A percentile compares a stretch with the other conserved stretches of the same genome.
phyloP scores from a whole-genome alignment of 2,329 filamentous ascomycete genomes.

The Drechslera avenae region DNA sequence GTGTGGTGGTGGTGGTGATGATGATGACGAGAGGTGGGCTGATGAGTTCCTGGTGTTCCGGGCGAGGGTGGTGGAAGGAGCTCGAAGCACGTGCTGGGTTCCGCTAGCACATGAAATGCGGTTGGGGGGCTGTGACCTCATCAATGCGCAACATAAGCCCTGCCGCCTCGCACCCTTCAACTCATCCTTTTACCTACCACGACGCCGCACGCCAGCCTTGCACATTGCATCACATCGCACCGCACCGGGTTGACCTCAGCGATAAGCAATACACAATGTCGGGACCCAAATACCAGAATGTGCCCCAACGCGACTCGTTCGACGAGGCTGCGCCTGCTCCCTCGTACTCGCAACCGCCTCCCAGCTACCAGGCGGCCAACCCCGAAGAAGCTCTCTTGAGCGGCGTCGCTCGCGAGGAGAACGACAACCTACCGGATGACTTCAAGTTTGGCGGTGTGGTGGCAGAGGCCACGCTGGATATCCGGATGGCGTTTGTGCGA shows the following conservation, averaged over 20 bases:
- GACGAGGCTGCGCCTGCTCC: conserved; percentile 58
- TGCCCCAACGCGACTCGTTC: conserved; percentile 85
- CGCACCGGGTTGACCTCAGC: background rate
- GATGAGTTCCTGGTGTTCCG: background rate
- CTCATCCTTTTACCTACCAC: conserved; percentile 1
- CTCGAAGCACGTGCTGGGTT: conserved; percentile 4
- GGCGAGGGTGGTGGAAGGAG: conserved; percentile 8
- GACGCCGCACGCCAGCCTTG: background rate
- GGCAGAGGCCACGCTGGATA: conserved; percentile 90
- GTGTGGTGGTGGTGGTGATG: too few species aligned
- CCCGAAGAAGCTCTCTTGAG: conserved; percentile 65
- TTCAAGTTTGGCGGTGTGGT: conserved; percentile 98
- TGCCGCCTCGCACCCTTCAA: background rate
- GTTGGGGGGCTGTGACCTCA: conserved; percentile 13
- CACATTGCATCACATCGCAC: background rate
- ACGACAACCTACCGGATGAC: conserved; percentile 93
- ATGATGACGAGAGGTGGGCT: too few species aligned
- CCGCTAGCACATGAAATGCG: conserved; percentile 7
- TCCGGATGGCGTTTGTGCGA: conserved; percentile 94
- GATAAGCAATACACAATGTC: conserved; percentile 60
- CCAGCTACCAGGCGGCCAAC: conserved; percentile 74
- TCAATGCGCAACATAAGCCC: conserved; percentile 12
- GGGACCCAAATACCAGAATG: conserved; percentile 80
- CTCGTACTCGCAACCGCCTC: conserved; percentile 75
- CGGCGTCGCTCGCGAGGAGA: conserved; percentile 72